These are phyloP conservation scores for Cryptomeria japonica DNA, from an alignment of 75 land plant species.

Conservation along the genomic window DNA sequence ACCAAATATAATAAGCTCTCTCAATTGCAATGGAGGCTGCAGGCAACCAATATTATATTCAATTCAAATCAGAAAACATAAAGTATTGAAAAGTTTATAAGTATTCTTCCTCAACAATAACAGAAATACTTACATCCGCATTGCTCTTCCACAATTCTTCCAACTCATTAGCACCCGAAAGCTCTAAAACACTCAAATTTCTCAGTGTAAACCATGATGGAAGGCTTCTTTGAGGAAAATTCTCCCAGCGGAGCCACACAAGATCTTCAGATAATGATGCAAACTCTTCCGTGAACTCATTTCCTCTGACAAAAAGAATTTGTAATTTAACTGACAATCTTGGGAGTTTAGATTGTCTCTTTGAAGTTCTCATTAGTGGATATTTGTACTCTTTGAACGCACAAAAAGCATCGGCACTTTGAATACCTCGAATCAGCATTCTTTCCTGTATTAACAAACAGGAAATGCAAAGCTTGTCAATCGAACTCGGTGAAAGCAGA, in stretches of 20 bases:
- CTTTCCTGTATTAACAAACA: neutral
- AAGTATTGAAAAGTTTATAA: neutral
- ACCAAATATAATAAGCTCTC: neutral
- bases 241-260: neutral
- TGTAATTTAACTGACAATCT: neutral
- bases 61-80: neutral
- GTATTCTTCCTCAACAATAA: neutral
- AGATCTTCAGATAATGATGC: neutral
- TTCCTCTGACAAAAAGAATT: neutral
- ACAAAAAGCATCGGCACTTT: no score
- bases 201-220: neutral
- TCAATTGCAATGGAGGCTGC: neutral
- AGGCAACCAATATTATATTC: neutral
- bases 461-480: neutral
- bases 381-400: no score
- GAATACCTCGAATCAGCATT: neutral
- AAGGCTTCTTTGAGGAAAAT: neutral
- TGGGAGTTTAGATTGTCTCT: neutral
- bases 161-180: neutral
- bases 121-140: neutral
- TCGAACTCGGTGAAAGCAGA: no score
- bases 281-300: neutral
- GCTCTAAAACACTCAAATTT: constrained; percentile 3
- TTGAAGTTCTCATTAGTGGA: neutral
- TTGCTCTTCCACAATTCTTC: neutral